These are phyloP conservation scores for Russula virescens DNA, from an alignment of 768 basidiomycete species.

Conservation along the genomic window DNA sequence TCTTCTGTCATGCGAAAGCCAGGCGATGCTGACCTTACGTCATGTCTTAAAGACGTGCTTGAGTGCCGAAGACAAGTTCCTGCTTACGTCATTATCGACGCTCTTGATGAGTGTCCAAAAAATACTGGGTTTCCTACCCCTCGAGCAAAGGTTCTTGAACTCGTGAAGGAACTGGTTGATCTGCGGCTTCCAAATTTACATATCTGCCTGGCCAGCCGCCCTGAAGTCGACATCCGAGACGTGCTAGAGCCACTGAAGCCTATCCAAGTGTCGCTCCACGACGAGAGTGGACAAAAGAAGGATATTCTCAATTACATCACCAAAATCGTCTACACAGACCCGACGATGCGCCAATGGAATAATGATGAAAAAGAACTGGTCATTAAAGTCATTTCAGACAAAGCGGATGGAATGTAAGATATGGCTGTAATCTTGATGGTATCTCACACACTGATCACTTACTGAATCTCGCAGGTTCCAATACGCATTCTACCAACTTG, in stretches of 20 bases:
- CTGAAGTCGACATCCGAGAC: not conserved
- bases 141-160: conserved; percentile 1
- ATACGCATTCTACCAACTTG: conserved; percentile 11
- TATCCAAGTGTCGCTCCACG: conserved; percentile 1
- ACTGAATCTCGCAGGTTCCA: not conserved
- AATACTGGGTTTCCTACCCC: not conserved
- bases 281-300: conserved; percentile 1
- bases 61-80: not conserved
- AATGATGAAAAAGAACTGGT: conserved; percentile 3
- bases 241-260: not conserved
- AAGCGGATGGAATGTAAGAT: conserved; percentile 9
- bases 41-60: conserved; percentile 4
- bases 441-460: not conserved
- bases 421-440: not conserved
- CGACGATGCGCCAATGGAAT: not conserved
- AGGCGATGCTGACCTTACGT: not conserved
- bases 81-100: conserved; percentile 5
- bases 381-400: not conserved
- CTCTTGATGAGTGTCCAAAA: conserved; percentile 11
- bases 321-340: not conserved
- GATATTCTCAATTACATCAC: conserved; percentile 1
- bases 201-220: conserved; percentile 8
- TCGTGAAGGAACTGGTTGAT: not conserved
- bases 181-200: not conserved
- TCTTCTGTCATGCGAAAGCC: not conserved